A percentile compares a stretch with the other conserved stretches of the same genome.
Evolutionary conservation across 139 green algal species (phyloP).

Genomic region (Chlorella sp.): DNA sequence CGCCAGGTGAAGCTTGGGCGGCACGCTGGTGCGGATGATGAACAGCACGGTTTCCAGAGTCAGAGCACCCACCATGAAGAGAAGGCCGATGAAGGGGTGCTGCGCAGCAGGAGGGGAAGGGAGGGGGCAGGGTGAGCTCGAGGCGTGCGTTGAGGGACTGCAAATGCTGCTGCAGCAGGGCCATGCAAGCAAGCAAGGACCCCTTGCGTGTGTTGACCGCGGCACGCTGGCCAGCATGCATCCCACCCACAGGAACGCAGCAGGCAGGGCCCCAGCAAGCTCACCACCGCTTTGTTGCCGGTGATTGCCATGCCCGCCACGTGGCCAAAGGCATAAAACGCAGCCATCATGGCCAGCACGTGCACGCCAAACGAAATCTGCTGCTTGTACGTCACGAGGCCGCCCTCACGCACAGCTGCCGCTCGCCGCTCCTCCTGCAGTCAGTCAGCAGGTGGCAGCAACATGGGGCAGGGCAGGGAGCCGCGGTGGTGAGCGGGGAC

Average conservation of each 20-base stretch:
- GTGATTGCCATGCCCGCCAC: constrained; percentile 53
- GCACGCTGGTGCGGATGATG: constrained; percentile 67
- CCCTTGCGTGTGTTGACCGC: too few relatives aligned
- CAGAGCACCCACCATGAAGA: constrained; percentile 62
- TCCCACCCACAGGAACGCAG: too few relatives aligned
- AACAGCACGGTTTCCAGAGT: constrained; percentile 76
- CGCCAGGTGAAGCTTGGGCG: constrained; percentile 21
- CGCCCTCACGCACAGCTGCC: constrained; percentile 43
- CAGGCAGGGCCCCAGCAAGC: neutral
- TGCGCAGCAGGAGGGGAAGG: constrained; percentile 35
- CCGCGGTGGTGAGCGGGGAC: too few relatives aligned
- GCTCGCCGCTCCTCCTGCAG: constrained; percentile 52
- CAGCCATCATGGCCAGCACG: constrained; percentile 82
- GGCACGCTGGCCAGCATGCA: too few relatives aligned
- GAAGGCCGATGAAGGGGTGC: constrained; percentile 55
- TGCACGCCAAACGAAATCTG: constrained; percentile 84
- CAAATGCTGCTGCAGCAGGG: too few relatives aligned
- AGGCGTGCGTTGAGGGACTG: too few relatives aligned
- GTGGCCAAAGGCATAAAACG: constrained; percentile 77
- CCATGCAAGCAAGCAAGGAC: too few relatives aligned
- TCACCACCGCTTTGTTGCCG: constrained; percentile 13
- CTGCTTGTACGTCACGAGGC: constrained; percentile 65
- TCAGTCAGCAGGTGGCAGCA: too few relatives aligned
- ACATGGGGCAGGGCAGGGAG: too few relatives aligned
- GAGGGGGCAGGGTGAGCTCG: neutral